Evolutionary conservation across 495 filamentous ascomycete genomes (phyloP).

Genomic region (Trichoderma virens): DNA sequence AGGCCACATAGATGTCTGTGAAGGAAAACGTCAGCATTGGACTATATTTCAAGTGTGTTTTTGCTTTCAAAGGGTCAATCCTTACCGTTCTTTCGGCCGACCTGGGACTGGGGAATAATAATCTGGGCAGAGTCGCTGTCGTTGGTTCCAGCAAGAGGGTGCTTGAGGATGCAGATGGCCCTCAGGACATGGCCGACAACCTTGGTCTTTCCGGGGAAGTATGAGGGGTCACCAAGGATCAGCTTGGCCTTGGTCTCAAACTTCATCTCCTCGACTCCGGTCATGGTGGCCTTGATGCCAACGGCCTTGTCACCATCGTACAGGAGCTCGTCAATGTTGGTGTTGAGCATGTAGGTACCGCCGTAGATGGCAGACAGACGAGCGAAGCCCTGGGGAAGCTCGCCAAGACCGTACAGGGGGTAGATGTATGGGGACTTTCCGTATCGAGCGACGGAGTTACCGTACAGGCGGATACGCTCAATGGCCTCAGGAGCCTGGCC

Average conservation of each 20-base stretch:
- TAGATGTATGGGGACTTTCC: conserved; percentile 99
- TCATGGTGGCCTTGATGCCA: conserved; percentile 97
- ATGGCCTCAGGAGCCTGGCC: conserved; percentile 80
- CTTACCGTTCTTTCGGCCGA: conserved; percentile 87
- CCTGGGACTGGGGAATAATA: conserved; percentile 96
- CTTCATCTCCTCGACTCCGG: conserved; percentile 78
- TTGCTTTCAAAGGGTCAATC: not conserved
- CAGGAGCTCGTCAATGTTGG: conserved; percentile 77
- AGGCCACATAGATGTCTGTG: conserved; percentile 93
- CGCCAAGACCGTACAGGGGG: conserved; percentile 92
- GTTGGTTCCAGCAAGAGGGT: conserved; percentile 80
- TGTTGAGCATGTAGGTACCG: conserved; percentile 99
- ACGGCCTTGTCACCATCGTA: conserved; percentile 75
- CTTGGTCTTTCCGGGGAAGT: conserved; percentile 85
- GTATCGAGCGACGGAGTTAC: conserved; percentile 95
- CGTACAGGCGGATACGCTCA: conserved; percentile 89
- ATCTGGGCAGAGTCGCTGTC: conserved; percentile 87
- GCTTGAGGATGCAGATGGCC: conserved; percentile 95
- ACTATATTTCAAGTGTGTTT: not conserved
- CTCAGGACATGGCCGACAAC: conserved; percentile 84
- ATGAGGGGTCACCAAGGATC: conserved; percentile 92
- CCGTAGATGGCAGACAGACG: conserved; percentile 96
- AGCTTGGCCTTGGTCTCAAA: conserved; percentile 94
- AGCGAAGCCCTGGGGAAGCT: conserved; percentile 96
- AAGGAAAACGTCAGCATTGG: not conserved